Conservation (phyloP, 345 rosid species). For the Arabis hirsuta region DNA sequence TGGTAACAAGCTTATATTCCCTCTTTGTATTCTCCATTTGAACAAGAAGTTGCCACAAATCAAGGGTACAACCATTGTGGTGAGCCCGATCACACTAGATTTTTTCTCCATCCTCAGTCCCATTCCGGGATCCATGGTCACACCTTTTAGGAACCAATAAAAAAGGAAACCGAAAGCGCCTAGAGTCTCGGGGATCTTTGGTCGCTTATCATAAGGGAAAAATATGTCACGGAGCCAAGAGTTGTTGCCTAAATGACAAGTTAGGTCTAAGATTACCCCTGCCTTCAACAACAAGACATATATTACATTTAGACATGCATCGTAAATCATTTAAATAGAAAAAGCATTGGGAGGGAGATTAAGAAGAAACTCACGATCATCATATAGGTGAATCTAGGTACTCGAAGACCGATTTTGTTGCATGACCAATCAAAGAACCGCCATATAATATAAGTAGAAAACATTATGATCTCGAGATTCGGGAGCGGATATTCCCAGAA, state of each 20-base stretch:
- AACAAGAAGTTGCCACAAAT: background rate
- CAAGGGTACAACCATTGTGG: constrained; percentile 44
- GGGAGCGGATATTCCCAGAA: constrained; percentile 48
- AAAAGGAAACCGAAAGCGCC: constrained; percentile 50
- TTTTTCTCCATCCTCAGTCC: constrained; percentile 35
- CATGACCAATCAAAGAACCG: constrained; percentile 25
- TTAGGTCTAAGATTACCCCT: constrained; percentile 38
- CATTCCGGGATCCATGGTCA: constrained; percentile 52
- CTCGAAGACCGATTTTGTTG: constrained; percentile 33
- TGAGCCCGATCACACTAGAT: constrained; percentile 36
- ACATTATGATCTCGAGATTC: constrained; percentile 33
- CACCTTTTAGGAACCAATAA: constrained; percentile 55
- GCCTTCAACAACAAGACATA: constrained; percentile 37
- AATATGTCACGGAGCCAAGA: constrained; percentile 25
- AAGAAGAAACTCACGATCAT: constrained; percentile 41
- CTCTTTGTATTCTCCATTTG: constrained; percentile 6
- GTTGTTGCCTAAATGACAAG: constrained; percentile 23
- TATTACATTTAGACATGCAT: background rate
- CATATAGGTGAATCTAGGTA: constrained; percentile 38
- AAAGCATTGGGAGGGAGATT: background rate
- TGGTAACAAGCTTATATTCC: background rate
- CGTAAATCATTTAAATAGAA: background rate
- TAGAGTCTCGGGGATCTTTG: constrained; percentile 43
- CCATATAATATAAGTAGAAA: constrained; percentile 38
- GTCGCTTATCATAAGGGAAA: constrained; percentile 40